Percentiles rank a stretch among this genome's conserved stretches.
phyloP scores from a whole-genome alignment of 2,329 filamentous ascomycete species.

The Chrysosporium queenslandicum region DNA sequence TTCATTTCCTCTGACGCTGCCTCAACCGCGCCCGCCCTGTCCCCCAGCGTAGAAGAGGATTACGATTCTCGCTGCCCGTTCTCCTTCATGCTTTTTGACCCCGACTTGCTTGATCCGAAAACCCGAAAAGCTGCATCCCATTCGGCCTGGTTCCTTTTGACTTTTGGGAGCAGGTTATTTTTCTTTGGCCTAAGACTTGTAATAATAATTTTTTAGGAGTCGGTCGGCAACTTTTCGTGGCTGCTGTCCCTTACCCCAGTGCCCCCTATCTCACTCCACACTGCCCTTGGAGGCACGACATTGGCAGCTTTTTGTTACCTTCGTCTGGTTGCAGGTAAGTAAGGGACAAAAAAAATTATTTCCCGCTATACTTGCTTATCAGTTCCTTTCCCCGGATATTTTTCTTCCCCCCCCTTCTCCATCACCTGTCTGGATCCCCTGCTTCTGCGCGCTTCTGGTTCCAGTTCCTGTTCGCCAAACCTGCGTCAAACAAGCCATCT shows the following conservation, averaged over 20 bases:
- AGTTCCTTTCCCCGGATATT: conserved; percentile 6
- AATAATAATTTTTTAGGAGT: conserved; percentile 11
- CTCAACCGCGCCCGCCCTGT: neutral
- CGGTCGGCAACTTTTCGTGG: conserved; percentile 4
- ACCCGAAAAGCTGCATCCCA: conserved; percentile 10
- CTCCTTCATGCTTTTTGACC: conserved; percentile 4
- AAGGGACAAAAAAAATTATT: neutral
- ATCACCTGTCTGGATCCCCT: conserved; percentile 12
- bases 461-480: conserved; percentile 9
- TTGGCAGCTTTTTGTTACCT: conserved; percentile 9
- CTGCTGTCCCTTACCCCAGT: conserved; percentile 8
- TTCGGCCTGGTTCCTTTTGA: conserved; percentile 7
- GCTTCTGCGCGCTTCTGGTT: conserved; percentile 9
- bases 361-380: conserved; percentile 1
- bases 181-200: neutral
- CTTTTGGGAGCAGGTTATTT: conserved; percentile 1
- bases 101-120: conserved; percentile 11
- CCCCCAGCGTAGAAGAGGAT: neutral
- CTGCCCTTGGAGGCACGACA: conserved; percentile 13
- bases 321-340: conserved; percentile 12
- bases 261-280: conserved; percentile 13
- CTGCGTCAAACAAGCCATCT: conserved; percentile 11
- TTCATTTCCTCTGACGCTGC: conserved; percentile 1
- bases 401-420: conserved; percentile 4
- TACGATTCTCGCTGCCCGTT: conserved; percentile 10